phyloP scores from a whole-genome alignment of 306 rosid species.

The Cucumis cinereus region DNA sequence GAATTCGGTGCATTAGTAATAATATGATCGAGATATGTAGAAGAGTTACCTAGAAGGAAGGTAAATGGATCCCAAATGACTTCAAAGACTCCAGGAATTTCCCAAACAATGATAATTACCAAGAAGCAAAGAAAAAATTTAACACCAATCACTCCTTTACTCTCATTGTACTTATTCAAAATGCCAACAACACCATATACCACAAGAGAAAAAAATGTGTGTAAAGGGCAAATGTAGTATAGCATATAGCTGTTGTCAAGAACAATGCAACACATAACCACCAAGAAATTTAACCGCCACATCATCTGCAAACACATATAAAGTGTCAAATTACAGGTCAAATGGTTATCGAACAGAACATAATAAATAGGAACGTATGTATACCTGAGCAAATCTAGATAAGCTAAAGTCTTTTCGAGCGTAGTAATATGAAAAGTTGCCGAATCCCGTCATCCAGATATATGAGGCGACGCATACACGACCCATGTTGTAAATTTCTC shows the following conservation, averaged over 20 bases:
- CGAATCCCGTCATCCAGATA: constrained; percentile 99
- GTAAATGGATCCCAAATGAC: constrained; percentile 78
- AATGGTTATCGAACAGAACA: no score
- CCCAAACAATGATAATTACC: constrained; percentile 77
- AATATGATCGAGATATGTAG: background rate
- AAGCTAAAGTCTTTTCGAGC: constrained; percentile 87
- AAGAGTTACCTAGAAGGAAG: constrained; percentile 48
- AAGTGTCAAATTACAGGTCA: background rate
- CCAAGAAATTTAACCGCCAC: constrained; percentile 98
- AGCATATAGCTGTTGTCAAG: constrained; percentile 84
- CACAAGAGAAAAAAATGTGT: constrained; percentile 91
- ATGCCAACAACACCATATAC: constrained; percentile 84
- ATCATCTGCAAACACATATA: constrained; percentile 52
- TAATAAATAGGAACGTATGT: no score
- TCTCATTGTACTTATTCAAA: constrained; percentile 72
- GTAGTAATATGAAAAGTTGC: constrained; percentile 86
- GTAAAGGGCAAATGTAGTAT: constrained; percentile 97
- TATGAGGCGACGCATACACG: constrained; percentile 79
- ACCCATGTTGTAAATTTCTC: constrained; percentile 69
- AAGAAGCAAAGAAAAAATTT: constrained; percentile 62
- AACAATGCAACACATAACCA: constrained; percentile 56
- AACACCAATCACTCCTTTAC: constrained; percentile 52
- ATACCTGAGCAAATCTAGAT: constrained; percentile 80
- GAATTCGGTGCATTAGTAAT: no score
- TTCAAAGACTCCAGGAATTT: constrained; percentile 87